Evolutionary conservation across 441 rosid genomes (phyloP), one percentile per base, ranked within the genome.

Genomic region (Bruguiera hainesii): DNA sequence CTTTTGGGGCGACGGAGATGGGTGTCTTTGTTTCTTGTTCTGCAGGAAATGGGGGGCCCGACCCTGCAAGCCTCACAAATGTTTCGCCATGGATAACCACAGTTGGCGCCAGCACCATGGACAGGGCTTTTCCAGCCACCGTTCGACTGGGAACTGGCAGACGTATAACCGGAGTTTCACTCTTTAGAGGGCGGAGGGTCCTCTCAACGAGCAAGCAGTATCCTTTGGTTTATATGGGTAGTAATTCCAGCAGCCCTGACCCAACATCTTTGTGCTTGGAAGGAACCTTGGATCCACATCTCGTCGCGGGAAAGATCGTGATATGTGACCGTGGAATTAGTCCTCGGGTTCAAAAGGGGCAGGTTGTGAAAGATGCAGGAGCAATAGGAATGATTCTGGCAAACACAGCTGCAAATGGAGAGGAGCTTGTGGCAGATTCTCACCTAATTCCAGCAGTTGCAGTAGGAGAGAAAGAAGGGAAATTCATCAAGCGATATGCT

Each of bases 1-100:
- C 96, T 23, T 90, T 90, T 29, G 92, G 96, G 37, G 97, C 98
- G 0, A 78, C 62, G 29, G 74, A 75, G 21, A 81, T 84, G 60
- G 98, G 94, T 0, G 74, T 90, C 63, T 76, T 90, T 3, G 97
- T 93, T 20, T 90, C 97, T 0, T 88, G 97, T 73, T 90, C 96
- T 1, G 98, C 98, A 0, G 98, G 98, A 46, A 93, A 93, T 75
- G 85, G 87, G 6, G 98, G 97, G n/a, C 98, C 98, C 33, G 85
- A 85, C 11, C 87, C 88, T 0, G 80, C 70, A 60, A 86, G 91
- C n/a, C 85, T 92, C 2, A 86, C 87, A 3, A 93, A 93, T 73
- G 83, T 89, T 13, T 90, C 98, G n/a, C 97, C 97, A 11, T 93
- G 98, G 98, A 80, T 87, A 37, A 30, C 89, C 64, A 89, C 97